A percentile compares a stretch with the other conserved stretches of the same genome.
phyloP scores from a whole-genome alignment of 352 stramenopile species.

The Globisporangium abappressorium region DNA sequence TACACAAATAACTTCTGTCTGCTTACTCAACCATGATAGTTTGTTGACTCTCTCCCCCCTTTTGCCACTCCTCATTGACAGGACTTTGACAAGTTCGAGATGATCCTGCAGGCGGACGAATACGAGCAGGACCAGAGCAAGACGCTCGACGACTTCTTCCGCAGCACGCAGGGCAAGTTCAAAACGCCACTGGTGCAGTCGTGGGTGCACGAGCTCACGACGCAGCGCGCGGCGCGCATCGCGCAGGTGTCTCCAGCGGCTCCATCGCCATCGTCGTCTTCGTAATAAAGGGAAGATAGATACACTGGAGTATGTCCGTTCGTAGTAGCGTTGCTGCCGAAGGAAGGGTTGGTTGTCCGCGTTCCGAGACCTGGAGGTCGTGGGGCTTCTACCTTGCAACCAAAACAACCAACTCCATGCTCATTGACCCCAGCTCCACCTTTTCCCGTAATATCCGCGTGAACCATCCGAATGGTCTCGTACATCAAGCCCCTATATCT shows the following conservation, averaged over 20 bases:
- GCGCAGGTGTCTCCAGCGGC: constrained; percentile 9
- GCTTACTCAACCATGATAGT: background rate
- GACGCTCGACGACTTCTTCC: constrained; percentile 74
- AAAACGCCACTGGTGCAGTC: constrained; percentile 77
- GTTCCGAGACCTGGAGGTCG: background rate
- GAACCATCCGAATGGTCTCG: too few species aligned
- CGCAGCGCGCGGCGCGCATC: constrained; percentile 44
- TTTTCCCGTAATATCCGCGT: too few species aligned
- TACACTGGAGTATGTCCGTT: background rate
- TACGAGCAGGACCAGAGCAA: constrained; percentile 83
- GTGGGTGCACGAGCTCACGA: constrained; percentile 63
- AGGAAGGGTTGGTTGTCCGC: too few species aligned
- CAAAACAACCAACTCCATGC: too few species aligned
- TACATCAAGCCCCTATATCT: too few species aligned
- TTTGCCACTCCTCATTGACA: constrained; percentile 8
- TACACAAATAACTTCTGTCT: constrained; percentile 9
- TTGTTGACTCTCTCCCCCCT: background rate
- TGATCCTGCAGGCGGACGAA: constrained; percentile 93
- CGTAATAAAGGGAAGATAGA: background rate
- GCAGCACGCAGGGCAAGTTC: constrained; percentile 81
- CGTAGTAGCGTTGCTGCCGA: background rate
- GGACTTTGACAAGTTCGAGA: constrained; percentile 96
- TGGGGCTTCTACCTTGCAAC: too few species aligned
- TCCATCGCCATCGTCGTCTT: background rate
- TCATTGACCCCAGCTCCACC: too few species aligned